phyloP scores from a whole-genome alignment of 2,329 filamentous ascomycete species.

The Alternaria sp. region DNA sequence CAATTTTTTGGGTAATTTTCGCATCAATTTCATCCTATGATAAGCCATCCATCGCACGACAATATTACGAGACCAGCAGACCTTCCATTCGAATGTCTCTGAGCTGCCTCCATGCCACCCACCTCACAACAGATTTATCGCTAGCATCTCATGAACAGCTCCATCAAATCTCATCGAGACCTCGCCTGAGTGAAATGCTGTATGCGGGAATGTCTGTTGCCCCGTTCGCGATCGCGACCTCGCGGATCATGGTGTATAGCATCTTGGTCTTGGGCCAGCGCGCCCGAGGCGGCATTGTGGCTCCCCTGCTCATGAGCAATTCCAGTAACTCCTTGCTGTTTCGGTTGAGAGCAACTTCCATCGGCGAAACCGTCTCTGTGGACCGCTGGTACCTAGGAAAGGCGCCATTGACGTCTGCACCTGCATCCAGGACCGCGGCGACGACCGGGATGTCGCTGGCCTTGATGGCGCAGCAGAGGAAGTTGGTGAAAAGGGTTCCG shows the following conservation, averaged over 20 bases:
- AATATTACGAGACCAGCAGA: neutral
- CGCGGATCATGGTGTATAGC: neutral
- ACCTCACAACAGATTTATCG: neutral
- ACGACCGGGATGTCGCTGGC: neutral
- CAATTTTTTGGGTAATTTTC: neutral
- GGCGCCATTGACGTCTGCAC: neutral
- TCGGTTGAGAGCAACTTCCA: neutral
- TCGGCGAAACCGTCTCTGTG: neutral
- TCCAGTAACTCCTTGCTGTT: neutral
- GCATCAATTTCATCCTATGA: neutral
- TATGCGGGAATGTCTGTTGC: neutral
- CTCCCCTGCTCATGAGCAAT: neutral
- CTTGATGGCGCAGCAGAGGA: neutral
- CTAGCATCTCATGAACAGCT: neutral
- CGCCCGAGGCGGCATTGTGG: neutral
- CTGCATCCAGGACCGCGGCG: neutral
- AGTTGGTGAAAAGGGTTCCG: neutral
- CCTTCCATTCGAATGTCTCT: neutral
- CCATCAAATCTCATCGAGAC: neutral
- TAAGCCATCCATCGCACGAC: neutral
- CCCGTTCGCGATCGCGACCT: neutral
- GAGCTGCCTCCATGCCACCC: neutral
- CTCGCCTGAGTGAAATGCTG: neutral
- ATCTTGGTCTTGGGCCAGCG: neutral
- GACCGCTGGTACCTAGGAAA: neutral